Evolutionary conservation across 345 rosid species (phyloP), one percentile per base, ranked within the genome.

Genomic region (Euphorbia tirucalli): DNA sequence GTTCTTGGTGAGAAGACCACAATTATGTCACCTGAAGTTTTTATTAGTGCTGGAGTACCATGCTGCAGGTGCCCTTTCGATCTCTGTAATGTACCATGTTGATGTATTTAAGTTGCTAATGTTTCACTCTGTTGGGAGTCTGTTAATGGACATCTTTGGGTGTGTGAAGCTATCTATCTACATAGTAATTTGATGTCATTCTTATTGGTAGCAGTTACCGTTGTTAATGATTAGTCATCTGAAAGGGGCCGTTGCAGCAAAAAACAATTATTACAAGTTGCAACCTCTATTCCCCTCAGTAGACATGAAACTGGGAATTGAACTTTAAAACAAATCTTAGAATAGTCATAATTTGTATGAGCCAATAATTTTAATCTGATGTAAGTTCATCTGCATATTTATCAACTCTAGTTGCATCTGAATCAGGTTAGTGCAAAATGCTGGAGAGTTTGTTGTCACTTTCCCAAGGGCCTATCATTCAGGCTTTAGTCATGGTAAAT

Each of bases 401-500:
- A 8, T 65, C 21, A 65, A 49, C 61, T 35, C 22, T 9, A 13
- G 43, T 65, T 65, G 55, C 52, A 22, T 73, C 57, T 48, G 54
- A 37, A 74, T 58, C 77, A 74, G 77, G 77, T 67, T 74, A 60
- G 77, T 74, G 58, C 77, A 74, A 67, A 74, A 74, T 48, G 77
- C 71, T 21, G 79, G 79, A 61, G 99, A 95, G 68, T 95, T 87
- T 79, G 97, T 95, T 43, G 90, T 95, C 76, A 95, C 99, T 22
- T 96, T 96, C 77, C 99, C 99, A 61, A 87, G 98, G 83, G 99
- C 98, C 50, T 96, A 96, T 82, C 99, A 96, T 85, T 88, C 96
- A 21, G 99, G 99, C 69, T 96, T 96, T 80, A 96, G 99, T 85
- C 97, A 93, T 70, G 99, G 99, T 93, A 73, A 85, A 81, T 37